Evolutionary conservation across 2,329 filamentous ascomycete genomes (phyloP).

Genomic region (Ilyonectria robusta): DNA sequence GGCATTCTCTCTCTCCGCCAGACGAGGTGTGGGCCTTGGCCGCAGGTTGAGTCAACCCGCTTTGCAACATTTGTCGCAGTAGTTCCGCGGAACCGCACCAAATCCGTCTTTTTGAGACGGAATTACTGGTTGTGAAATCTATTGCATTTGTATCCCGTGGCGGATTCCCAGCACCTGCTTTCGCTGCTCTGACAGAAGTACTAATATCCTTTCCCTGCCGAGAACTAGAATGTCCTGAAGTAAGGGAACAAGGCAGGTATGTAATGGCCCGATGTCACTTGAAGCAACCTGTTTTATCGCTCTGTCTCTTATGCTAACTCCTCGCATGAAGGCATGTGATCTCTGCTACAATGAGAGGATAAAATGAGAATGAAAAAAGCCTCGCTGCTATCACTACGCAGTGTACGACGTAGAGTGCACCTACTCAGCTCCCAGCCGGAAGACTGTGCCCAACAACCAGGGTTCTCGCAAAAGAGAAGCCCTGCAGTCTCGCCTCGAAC

Average conservation of each 20-base stretch:
- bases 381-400: slow-evolving; percentile 30
- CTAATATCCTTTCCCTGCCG: neutral
- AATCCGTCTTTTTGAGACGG: neutral
- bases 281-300: neutral
- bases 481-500: neutral
- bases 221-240: neutral
- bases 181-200: neutral
- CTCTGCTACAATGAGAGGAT: slow-evolving; percentile 37
- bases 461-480: neutral
- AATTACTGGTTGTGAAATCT: neutral
- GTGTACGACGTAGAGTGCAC: slow-evolving; percentile 20
- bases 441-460: neutral
- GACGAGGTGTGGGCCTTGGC: too few species aligned
- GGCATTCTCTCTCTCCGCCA: too few species aligned
- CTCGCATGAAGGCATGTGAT: slow-evolving; percentile 32
- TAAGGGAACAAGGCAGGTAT: neutral
- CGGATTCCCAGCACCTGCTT: neutral
- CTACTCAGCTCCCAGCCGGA: slow-evolving; percentile 17
- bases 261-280: neutral
- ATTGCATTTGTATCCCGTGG: neutral
- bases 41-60: too few species aligned
- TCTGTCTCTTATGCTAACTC: neutral
- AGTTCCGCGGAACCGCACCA: neutral
- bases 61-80: neutral
- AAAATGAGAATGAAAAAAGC: slow-evolving; percentile 33